phyloP scores from a whole-genome alignment of 495 filamentous ascomycete genomes.

The Podospora australis region DNA sequence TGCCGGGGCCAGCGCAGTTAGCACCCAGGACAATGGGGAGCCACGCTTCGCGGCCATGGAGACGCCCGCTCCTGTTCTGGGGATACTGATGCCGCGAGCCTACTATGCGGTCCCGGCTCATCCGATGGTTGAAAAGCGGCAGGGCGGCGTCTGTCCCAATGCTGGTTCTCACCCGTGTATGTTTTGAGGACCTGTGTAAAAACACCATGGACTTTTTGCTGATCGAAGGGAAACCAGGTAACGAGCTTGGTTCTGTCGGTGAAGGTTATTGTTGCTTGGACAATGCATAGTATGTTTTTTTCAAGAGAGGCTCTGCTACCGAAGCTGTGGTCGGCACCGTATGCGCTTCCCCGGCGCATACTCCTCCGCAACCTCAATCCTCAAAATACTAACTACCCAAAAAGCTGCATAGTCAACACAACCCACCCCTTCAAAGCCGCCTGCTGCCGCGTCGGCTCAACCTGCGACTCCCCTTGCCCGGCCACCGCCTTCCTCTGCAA shows the following conservation, averaged over 20 bases:
- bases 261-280: background rate
- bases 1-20: too few relatives aligned
- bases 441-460: slow-evolving; percentile 35
- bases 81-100: background rate
- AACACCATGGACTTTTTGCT: too few relatives aligned
- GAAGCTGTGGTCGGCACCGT: too few relatives aligned
- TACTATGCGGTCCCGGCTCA: background rate
- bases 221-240: background rate
- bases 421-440: slow-evolving; percentile 7
- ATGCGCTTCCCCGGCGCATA: background rate
- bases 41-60: background rate
- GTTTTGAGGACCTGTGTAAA: background rate
- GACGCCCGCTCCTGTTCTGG: background rate
- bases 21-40: too few relatives aligned
- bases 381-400: background rate
- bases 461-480: slow-evolving; percentile 30
- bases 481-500: slow-evolving; percentile 15
- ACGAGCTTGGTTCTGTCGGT: background rate
- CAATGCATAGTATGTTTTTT: background rate
- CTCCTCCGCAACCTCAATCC: background rate
- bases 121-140: background rate
- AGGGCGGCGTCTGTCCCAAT: background rate
- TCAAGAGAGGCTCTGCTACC: background rate
- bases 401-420: slow-evolving; percentile 27
- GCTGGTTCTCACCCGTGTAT: background rate